Percentiles rank a stretch among this genome's conserved stretches.
phyloP scores from a whole-genome alignment of 208 protist species.

The Trypanosoma lewisi region DNA sequence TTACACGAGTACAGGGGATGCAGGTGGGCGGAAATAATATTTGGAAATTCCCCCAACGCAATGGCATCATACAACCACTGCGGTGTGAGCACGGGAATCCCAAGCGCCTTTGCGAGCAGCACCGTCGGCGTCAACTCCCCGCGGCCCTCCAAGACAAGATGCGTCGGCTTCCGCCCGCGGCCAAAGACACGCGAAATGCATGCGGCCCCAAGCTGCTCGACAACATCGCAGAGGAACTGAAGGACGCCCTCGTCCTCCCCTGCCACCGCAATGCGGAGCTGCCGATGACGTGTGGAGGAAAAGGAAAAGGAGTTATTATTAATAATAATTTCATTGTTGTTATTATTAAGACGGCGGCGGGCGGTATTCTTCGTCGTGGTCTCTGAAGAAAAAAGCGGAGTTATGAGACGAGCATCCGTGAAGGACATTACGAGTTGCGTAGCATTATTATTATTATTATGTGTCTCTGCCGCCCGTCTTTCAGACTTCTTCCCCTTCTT shows the following conservation, averaged over 20 bases:
- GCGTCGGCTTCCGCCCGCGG: conserved; percentile 25
- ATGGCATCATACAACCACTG: conserved; percentile 78
- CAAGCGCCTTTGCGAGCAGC: conserved; percentile 53
- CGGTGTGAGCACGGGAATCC: conserved; percentile 55
- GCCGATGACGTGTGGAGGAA: conserved; percentile 1
- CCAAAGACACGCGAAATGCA: conserved; percentile 24
- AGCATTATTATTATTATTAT: not conserved
- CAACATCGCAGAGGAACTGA: conserved; percentile 46
- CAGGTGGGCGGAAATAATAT: conserved; percentile 23
- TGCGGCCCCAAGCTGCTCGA: conserved; percentile 55
- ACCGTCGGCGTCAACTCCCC: conserved; percentile 47
- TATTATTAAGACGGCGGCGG: not conserved
- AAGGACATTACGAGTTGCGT: conserved; percentile 25
- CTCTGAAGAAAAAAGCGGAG: conserved; percentile 14
- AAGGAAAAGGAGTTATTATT: not conserved
- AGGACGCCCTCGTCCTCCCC: conserved; percentile 9
- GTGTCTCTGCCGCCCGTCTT: not conserved
- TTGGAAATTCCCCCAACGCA: conserved; percentile 42
- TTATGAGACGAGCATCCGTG: conserved; percentile 26
- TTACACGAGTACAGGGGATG: conserved; percentile 14
- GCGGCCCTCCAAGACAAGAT: conserved; percentile 18
- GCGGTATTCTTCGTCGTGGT: not conserved
- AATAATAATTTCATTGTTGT: conserved; percentile 5
- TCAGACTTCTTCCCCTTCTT: not conserved
- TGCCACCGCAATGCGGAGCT: conserved; percentile 25